Evolutionary conservation across 1,284 basidiomycete species (phyloP), one percentile per base, ranked within the genome.

Genomic region (Leccinum olivaceoglutinosum): DNA sequence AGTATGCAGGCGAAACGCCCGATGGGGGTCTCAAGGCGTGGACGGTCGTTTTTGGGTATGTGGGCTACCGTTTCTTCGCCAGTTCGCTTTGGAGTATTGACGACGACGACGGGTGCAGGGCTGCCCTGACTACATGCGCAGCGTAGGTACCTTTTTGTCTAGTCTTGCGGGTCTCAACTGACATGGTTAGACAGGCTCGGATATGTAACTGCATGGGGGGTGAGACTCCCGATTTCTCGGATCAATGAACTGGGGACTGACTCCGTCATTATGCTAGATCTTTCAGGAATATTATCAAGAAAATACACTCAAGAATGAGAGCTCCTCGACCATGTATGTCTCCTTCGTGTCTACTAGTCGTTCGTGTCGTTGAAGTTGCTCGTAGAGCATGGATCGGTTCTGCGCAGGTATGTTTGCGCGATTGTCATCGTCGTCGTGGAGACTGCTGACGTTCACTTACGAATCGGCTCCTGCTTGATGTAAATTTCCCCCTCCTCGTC

Each of bases 1-100:
- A 71, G 62, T 69, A 66, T 60, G 64, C 59, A 2, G 68, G 63
- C 38, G 74, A 63, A 7, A 58, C 74, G 9, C 81, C 81, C 2
- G 84, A 85, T 68, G 84, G 84, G 36, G 84, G 84, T 2, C 68
- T 79, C 46, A 76, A 77, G 64, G 84, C 84, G 2, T 85, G 84
- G 84, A 70, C 80, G 4, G 77, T 84, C 34, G 76, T 84, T 14
- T 59, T 79, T 65, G 82, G 65, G 82, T 83, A 64, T 62, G 80
- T 70, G 29, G 53, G 1, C 21, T 12, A 21, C 21, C 14, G 9
- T 32, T 25, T 32, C 25, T n/a, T 16, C 11, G 8, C 7, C 16
- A 32, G 14, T 14, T 29, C 16, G 29, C 9, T 9, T 55, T 12
- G 2, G 5, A 2, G 29, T 34, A 29, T 32, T 75, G 59, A 72